Percentiles rank a stretch among this genome's conserved stretches.
These are phyloP conservation scores for Lanmaoa rubissima DNA, from an alignment of 768 basidiomycete species.

Conservation along the genomic window DNA sequence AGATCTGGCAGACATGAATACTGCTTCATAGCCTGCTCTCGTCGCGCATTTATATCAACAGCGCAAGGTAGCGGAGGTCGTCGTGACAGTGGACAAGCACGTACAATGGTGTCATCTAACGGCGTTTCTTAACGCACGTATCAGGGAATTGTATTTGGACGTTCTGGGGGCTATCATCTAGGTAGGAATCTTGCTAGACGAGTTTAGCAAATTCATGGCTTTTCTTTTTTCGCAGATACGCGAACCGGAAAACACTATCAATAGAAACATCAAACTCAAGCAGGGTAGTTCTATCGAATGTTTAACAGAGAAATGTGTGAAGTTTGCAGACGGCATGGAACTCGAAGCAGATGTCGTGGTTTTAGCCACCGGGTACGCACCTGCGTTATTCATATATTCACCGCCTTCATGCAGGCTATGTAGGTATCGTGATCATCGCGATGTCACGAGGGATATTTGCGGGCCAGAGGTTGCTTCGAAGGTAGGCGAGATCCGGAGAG, in stretches of 20 bases:
- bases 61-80: conserved; percentile 4
- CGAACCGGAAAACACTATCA: conserved; percentile 37
- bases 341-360: conserved; percentile 22
- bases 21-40: conserved; percentile 1
- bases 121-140: not conserved
- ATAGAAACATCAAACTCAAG: conserved; percentile 46
- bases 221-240: conserved; percentile 12
- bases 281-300: conserved; percentile 29
- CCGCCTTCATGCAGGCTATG: not conserved
- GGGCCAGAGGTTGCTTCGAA: conserved; percentile 43
- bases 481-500: conserved; percentile 53
- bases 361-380: conserved; percentile 16
- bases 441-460: conserved; percentile 39
- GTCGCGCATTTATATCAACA: conserved; percentile 3
- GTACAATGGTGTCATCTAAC: not conserved
- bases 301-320: conserved; percentile 23
- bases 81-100: conserved; percentile 2
- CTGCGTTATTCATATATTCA: not conserved
- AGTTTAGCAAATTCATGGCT: not conserved
- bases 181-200: conserved; percentile 13
- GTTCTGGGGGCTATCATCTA: conserved; percentile 33
- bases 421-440: conserved; percentile 43
- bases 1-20: conserved; percentile 3
- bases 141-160: conserved; percentile 27
- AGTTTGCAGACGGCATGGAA: conserved; percentile 24